Evolutionary conservation across 371 early-diverging fungal species (phyloP).

Genomic region (Mortierella sp.): DNA sequence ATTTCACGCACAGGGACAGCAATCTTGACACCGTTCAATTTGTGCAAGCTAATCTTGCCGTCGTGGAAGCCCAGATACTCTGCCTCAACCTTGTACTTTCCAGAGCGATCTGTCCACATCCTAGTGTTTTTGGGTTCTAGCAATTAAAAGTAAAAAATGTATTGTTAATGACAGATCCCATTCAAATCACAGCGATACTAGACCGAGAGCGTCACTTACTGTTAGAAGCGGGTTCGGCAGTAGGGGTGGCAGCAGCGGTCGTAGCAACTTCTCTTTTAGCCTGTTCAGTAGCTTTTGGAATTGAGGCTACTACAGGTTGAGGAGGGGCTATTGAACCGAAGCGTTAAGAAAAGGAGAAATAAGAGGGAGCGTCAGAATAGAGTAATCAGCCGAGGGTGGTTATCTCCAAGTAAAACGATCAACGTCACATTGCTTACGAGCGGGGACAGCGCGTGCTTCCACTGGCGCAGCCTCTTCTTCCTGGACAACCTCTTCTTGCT

Average conservation of each 20-base stretch:
- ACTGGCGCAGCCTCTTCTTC: slow-evolving; percentile 43
- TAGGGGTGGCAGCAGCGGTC: slow-evolving; percentile 9
- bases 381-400: neutral
- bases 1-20: slow-evolving; percentile 93
- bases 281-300: slow-evolving; percentile 15
- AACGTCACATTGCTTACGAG: slow-evolving; percentile 24
- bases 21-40: slow-evolving; percentile 94
- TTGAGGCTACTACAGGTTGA: slow-evolving; percentile 5
- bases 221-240: slow-evolving; percentile 16
- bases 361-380: neutral
- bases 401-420: neutral
- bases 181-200: neutral
- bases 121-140: slow-evolving; percentile 78
- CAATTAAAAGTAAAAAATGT: neutral
- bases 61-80: slow-evolving; percentile 81
- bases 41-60: slow-evolving; percentile 91
- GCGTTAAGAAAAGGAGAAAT: neutral
- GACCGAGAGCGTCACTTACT: slow-evolving; percentile 14
- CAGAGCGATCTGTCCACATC: slow-evolving; percentile 94
- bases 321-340: slow-evolving; percentile 16
- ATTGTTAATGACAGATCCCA: too few relatives aligned
- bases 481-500: slow-evolving; percentile 24
- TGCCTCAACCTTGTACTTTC: slow-evolving; percentile 93
- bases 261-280: slow-evolving; percentile 11
- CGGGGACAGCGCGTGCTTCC: slow-evolving; percentile 29